Evolutionary conservation across 1,284 basidiomycete genomes (phyloP).

Genomic region (Entoloma clypeatum): DNA sequence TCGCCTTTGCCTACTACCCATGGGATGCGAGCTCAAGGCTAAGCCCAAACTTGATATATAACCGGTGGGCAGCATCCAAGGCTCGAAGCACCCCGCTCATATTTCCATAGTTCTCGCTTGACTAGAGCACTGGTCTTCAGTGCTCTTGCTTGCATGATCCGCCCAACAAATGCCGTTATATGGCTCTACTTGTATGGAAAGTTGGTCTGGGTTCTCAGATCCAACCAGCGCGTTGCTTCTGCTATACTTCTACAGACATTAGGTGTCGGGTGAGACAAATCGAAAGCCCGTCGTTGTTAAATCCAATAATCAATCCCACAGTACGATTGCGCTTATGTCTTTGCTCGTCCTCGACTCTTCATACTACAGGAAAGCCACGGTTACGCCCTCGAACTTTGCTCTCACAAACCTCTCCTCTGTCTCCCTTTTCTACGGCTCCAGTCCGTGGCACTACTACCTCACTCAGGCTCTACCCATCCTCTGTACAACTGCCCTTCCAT

Average conservation of each 20-base stretch:
- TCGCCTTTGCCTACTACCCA: slow-evolving; percentile 80
- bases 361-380: slow-evolving; percentile 66
- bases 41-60: slow-evolving; percentile 34
- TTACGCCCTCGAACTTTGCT: slow-evolving; percentile 83
- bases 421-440: slow-evolving; percentile 93
- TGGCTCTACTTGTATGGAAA: slow-evolving; percentile 71
- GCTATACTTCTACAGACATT: slow-evolving; percentile 36
- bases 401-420: slow-evolving; percentile 76
- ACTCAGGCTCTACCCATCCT: slow-evolving; percentile 84
- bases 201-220: slow-evolving; percentile 48
- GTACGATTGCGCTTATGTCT: slow-evolving; percentile 33
- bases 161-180: slow-evolving; percentile 84
- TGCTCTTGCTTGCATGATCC: slow-evolving; percentile 73
- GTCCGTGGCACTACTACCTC: slow-evolving; percentile 86
- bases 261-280: slow-evolving; percentile 41
- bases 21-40: slow-evolving; percentile 45
- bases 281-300: neutral
- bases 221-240: slow-evolving; percentile 27
- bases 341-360: slow-evolving; percentile 58
- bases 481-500: slow-evolving; percentile 70
- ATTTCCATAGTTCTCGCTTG: slow-evolving; percentile 25
- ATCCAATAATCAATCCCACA: slow-evolving; percentile 22
- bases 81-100: slow-evolving; percentile 2
- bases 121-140: slow-evolving; percentile 46
- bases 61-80: slow-evolving; percentile 26